Conservation (phyloP, 306 rosid species). For the Gynostemma pentaphyllum region DNA sequence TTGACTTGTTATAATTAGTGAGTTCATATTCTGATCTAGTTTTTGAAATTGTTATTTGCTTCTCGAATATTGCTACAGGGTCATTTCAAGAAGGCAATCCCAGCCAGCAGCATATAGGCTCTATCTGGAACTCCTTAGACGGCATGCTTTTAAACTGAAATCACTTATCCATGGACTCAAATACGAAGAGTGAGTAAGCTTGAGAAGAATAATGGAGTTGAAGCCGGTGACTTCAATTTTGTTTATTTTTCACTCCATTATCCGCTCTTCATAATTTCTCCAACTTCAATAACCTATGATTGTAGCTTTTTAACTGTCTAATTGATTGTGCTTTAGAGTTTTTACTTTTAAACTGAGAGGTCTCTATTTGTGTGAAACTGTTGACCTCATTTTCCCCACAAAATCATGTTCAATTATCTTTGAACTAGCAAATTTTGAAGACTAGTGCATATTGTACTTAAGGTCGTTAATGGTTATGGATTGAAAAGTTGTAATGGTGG, state of each 20-base stretch:
- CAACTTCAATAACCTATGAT: background rate
- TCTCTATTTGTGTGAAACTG: background rate
- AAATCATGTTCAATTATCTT: background rate
- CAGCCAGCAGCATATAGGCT: conserved; percentile 82
- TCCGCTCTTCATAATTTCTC: background rate
- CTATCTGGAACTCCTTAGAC: conserved; percentile 70
- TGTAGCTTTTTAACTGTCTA: background rate
- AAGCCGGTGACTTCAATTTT: background rate
- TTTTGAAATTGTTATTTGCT: background rate
- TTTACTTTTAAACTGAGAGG: background rate
- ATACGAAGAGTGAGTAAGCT: conserved; percentile 46
- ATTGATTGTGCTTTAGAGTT: background rate
- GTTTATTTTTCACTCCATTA: background rate
- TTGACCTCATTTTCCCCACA: background rate
- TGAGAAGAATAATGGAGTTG: background rate
- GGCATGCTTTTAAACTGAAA: conserved; percentile 64
- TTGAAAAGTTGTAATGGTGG: background rate
- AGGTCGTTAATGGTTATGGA: background rate
- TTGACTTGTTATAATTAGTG: background rate
- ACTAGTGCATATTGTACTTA: background rate
- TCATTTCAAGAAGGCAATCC: conserved; percentile 58
- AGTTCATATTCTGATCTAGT: background rate
- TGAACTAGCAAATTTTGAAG: background rate
- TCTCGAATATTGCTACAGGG: conserved; percentile 58
- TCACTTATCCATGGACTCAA: conserved; percentile 52